Evolutionary conservation across 495 filamentous ascomycete species (phyloP).

Genomic region (Amphirosellinia nigrospora): DNA sequence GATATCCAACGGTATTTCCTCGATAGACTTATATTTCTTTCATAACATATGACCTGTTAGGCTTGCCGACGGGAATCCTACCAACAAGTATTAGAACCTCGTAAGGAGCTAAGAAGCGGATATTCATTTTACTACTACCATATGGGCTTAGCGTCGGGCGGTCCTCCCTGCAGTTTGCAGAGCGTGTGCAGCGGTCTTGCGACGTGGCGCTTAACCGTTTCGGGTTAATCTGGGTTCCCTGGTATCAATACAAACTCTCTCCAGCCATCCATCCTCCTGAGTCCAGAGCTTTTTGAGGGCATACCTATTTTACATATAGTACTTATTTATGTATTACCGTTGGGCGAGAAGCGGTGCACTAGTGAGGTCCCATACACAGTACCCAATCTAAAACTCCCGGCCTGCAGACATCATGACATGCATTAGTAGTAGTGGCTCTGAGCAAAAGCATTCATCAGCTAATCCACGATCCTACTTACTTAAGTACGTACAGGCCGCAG

Average conservation of each 20-base stretch:
- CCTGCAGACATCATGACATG: conserved; percentile 15
- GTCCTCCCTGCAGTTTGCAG: conserved; percentile 21
- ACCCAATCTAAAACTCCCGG: not conserved
- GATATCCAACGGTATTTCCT: not conserved
- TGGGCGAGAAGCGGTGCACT: conserved; percentile 2
- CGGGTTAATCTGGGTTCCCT: conserved; percentile 6
- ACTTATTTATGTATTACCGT: conserved; percentile 10
- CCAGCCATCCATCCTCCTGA: conserved; percentile 17
- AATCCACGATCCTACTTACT: too few relatives aligned
- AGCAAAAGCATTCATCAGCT: conserved; percentile 1
- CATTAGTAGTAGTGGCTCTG: not conserved
- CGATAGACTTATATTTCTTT: conserved; percentile 1
- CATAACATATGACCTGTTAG: not conserved
- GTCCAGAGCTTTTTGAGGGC: too few relatives aligned
- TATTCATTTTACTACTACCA: conserved; percentile 24
- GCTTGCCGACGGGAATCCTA: not conserved
- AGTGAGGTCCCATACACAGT: conserved; percentile 9
- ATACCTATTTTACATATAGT: too few relatives aligned
- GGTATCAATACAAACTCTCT: conserved; percentile 16
- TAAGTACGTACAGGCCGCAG: not conserved
- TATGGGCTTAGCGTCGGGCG: conserved; percentile 16
- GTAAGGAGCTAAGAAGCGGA: conserved; percentile 9
- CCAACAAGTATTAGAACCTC: too few relatives aligned
- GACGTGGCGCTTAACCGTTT: conserved; percentile 22
- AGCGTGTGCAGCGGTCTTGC: conserved; percentile 4